phyloP scores from a whole-genome alignment of 192 early-diverging fungal species.

The Tieghemiomyces parasiticus region DNA sequence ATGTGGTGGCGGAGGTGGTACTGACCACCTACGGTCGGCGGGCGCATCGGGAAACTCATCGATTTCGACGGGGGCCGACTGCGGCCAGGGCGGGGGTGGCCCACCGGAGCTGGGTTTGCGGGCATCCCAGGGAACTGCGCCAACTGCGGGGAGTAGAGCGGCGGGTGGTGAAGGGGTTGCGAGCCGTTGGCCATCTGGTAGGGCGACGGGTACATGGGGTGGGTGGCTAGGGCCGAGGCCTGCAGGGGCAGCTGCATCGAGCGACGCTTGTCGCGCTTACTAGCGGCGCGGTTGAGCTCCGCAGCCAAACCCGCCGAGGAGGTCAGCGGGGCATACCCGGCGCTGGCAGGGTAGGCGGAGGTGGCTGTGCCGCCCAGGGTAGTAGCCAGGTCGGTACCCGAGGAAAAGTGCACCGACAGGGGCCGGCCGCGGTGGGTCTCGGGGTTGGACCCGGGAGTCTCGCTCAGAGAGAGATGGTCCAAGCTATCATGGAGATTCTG shows the following conservation, averaged over 20 bases:
- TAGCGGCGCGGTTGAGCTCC: not conserved
- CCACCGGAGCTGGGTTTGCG: not conserved
- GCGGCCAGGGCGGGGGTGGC: not conserved
- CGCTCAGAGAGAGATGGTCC: not conserved
- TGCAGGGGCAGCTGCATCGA: constrained; percentile 10
- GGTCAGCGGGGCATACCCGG: too few relatives aligned
- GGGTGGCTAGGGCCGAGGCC: not conserved
- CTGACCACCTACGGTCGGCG: constrained; percentile 3
- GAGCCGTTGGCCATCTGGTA: not conserved
- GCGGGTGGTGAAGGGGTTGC: not conserved
- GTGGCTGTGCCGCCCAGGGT: not conserved
- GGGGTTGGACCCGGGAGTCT: not conserved
- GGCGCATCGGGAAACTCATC: constrained; percentile 3
- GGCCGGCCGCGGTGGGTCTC: not conserved
- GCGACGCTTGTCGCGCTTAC: constrained; percentile 9
- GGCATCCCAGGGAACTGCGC: not conserved
- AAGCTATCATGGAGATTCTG: constrained; percentile 7
- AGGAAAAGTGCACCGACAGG: constrained; percentile 6
- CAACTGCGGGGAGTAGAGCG: not conserved
- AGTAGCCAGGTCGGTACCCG: not conserved
- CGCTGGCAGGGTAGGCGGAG: not conserved
- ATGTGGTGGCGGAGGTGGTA: not conserved
- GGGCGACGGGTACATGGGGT: not conserved
- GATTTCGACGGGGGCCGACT: constrained; percentile 10
- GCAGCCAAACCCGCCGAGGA: not conserved